Base-by-base conservation (phyloP, 371 early-diverging fungal species). In the Choanephora cucurbitarum region DNA sequence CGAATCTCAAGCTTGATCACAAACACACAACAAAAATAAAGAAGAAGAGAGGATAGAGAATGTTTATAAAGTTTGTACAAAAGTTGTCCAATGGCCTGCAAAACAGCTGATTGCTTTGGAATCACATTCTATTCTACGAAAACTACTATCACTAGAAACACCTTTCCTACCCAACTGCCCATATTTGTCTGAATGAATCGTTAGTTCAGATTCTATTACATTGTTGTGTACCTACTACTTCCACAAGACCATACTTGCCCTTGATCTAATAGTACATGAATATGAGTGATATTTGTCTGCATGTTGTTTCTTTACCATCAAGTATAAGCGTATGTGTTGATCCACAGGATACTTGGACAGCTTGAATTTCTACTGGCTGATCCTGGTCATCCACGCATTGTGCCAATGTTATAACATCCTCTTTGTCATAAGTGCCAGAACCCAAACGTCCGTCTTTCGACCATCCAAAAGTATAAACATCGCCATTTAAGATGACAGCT, bases 391-490 rank as follows among this genome's bases (percentile, higher is more conserved):
- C 62, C 15, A 64, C 22, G 41, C 68, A 72, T 1, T 48, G 50
- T 2, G 62, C 62, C 23, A 68, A 52, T 1, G 52, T 28, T 1
- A 69, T 47, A 6, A 44, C 45, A 5, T 63, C 59, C 13, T 58
- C 67, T 18, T 49, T 41, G 0, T 22, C 24, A 19, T 69, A 43
- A 6, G 23, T n/a, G 17, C 54, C 59, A 57, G 67, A 62, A 14
- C 78, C 78, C 15, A 77, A 44, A 15, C 69, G 57, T 1, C 75
- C 75, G 18, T 68, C 55, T 39, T 74, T 66, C 8, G 31, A 58
- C 62, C 66, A 69, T 1, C 78, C 78, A 67, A 74, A 78, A 0
- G 75, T 78, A 45, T 78, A 78, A 10, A 78, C 44, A 34, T 72
- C 73, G 0, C 67, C 66, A 1, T 48, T 59, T 1, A 70, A 11